Conservation (phyloP, 768 basidiomycete species). For the Auricularia sp. region DNA sequence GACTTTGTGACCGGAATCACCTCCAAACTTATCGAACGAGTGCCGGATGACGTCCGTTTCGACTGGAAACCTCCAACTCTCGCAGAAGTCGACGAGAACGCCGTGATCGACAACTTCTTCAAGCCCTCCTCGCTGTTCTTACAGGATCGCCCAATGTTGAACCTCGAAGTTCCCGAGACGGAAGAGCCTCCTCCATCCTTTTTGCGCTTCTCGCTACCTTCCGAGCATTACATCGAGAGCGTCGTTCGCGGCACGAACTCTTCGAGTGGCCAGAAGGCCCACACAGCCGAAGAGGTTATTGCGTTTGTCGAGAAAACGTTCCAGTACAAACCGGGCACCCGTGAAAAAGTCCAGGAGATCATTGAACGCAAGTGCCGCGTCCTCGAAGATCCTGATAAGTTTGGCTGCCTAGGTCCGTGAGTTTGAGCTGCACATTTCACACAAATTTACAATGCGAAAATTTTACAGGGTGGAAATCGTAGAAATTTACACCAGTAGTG, state of each 20-base stretch:
- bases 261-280: constrained; percentile 49
- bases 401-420: not conserved
- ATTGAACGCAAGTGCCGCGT: constrained; percentile 55
- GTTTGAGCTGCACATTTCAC: not conserved
- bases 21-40: constrained; percentile 47
- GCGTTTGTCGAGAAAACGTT: constrained; percentile 40
- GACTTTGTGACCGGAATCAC: constrained; percentile 82
- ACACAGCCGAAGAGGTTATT: constrained; percentile 55
- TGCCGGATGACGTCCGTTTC: constrained; percentile 38
- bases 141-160: constrained; percentile 34
- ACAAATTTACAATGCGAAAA: not conserved
- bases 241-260: constrained; percentile 54
- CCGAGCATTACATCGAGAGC: constrained; percentile 60
- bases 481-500: not conserved
- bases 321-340: constrained; percentile 49
- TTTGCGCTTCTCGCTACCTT: constrained; percentile 54
- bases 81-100: constrained; percentile 43
- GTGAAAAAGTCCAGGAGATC: constrained; percentile 70
- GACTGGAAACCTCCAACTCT: constrained; percentile 62
- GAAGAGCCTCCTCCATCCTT: constrained; percentile 16
- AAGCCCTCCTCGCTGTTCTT: constrained; percentile 38
- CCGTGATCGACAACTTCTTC: constrained; percentile 62
- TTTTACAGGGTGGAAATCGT: not conserved
- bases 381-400: constrained; percentile 40
- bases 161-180: constrained; percentile 7